Evolutionary conservation across 257 asterid genomes (phyloP), one percentile per base, ranked within the genome.

Genomic region (Nicotiana knightiana): DNA sequence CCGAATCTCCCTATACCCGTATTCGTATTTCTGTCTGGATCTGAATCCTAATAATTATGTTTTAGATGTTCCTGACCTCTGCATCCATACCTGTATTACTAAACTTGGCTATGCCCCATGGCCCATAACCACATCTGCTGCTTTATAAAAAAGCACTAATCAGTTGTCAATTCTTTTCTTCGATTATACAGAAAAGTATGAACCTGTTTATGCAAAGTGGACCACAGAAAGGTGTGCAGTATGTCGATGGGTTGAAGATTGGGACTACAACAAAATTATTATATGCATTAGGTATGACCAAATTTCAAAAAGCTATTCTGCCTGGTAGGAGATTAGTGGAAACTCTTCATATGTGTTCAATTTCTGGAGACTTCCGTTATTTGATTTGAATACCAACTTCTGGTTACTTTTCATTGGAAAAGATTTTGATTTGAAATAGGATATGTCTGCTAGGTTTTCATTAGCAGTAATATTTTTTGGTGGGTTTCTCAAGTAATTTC

Each of bases 191-290:
- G 99, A 94, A 87, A 93, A 90, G 80, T 93, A 94, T 87, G 98
- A 94, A 84, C 98, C 99, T 81, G 96, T 96, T 80, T 61, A 70
- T 88, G 93, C 97, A 78, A 96, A 92, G 91, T 94, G 99, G 99
- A 96, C 99, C 62, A 93, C 98, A 35, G 99, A 96, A 86, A 91
- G 98, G 85, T 96, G 99, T 89, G 99, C 99, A n/a, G 98, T 96
- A 24, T 96, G 99, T 87, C 93, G 99, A 84, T 96, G 99, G 99
- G 96, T 96, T 28, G 98, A 96, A 90, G 99, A 96, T 88, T 96
- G 99, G 99, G 99, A 96, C 85, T 93, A 90, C 92, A 96, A 96
- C 91, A 96, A 96, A 89, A 96, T 96, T 76, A 94, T 89, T 28
- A 84, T 89, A 82, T 89, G 92, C 87, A 87, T 70, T 39, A 86